These are phyloP conservation scores for Scleromitrula shiraiana DNA, from an alignment of 2,329 filamentous ascomycete species.

Conservation along the genomic window DNA sequence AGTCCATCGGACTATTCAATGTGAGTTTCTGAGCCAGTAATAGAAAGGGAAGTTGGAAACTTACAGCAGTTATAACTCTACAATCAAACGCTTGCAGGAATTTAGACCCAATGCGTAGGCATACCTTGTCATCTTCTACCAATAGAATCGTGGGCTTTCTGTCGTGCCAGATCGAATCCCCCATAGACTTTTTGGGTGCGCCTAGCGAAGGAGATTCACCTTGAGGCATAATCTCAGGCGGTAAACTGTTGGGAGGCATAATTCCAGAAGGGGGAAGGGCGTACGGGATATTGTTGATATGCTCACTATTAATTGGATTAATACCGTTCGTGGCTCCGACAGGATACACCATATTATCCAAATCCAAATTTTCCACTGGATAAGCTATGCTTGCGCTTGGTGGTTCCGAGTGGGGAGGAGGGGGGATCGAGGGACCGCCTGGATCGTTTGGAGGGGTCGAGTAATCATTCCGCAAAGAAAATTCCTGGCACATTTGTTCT, in stretches of 20 bases:
- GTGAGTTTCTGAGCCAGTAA: no score
- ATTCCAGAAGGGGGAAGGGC: constrained; percentile 49
- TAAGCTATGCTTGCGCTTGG: constrained; percentile 34
- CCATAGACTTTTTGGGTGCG: constrained; percentile 31
- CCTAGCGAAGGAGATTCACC: constrained; percentile 35
- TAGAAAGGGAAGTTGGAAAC: constrained; percentile 26
- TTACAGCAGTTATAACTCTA: constrained; percentile 58
- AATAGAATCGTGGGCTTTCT: constrained; percentile 74
- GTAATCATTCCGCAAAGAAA: constrained; percentile 25
- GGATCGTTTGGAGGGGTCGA: constrained; percentile 28
- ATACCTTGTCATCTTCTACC: constrained; percentile 73
- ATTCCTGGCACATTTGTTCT: constrained; percentile 49
- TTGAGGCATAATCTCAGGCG: constrained; percentile 37
- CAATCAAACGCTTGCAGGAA: constrained; percentile 59
- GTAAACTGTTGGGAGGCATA: constrained; percentile 39
- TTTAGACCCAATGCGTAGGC: constrained; percentile 59
- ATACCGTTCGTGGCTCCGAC: constrained; percentile 87
- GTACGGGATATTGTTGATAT: constrained; percentile 92
- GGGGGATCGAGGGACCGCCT: constrained; percentile 26
- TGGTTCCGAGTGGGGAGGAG: constrained; percentile 38
- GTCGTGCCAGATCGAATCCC: constrained; percentile 46
- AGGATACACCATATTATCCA: constrained; percentile 76
- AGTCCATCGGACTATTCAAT: constrained; percentile 65
- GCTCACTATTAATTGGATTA: constrained; percentile 88
- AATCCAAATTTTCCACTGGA: constrained; percentile 39